These are phyloP conservation scores for Apiospora pterosperma DNA, from an alignment of 2,329 filamentous ascomycete species.

Conservation along the genomic window DNA sequence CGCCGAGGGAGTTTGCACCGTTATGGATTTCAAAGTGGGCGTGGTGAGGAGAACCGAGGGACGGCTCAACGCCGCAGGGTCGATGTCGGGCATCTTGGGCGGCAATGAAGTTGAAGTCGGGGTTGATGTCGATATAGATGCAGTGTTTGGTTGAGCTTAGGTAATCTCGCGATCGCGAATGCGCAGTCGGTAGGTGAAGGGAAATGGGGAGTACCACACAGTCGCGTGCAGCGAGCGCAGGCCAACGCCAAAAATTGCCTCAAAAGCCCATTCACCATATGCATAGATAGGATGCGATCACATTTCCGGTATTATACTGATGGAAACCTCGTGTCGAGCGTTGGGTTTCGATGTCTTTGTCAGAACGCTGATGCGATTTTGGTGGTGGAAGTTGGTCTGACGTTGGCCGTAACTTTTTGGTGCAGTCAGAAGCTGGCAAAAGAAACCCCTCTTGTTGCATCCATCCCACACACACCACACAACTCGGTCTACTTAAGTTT, in stretches of 20 bases:
- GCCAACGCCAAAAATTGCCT: conserved; percentile 37
- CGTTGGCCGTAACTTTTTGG: not conserved
- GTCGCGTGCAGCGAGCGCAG: conserved; percentile 48
- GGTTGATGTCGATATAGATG: conserved; percentile 1
- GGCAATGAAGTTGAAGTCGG: not conserved
- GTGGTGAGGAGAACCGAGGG: conserved; percentile 56
- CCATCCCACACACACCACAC: not conserved
- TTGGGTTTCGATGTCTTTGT: conserved; percentile 35
- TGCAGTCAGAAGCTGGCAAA: not conserved
- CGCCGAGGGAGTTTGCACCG: conserved; percentile 45
- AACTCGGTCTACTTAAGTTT: not conserved
- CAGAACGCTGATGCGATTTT: conserved; percentile 19
- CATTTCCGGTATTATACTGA: conserved; percentile 36
- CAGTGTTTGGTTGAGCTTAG: conserved; percentile 6
- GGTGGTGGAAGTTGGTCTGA: conserved; percentile 9
- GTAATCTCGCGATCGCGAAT: conserved; percentile 12
- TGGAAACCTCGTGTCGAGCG: conserved; percentile 40
- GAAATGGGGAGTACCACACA: not conserved
- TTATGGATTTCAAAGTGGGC: conserved; percentile 58
- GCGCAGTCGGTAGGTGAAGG: not conserved
- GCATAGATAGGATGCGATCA: conserved; percentile 38
- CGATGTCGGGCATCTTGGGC: conserved; percentile 62
- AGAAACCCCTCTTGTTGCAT: not conserved
- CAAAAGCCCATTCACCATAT: conserved; percentile 42
- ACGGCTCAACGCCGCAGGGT: conserved; percentile 65